Percentiles rank a stretch among this genome's conserved stretches.
Conservation (phyloP, 306 rosid species). For the Acmispon strigosus region DNA sequence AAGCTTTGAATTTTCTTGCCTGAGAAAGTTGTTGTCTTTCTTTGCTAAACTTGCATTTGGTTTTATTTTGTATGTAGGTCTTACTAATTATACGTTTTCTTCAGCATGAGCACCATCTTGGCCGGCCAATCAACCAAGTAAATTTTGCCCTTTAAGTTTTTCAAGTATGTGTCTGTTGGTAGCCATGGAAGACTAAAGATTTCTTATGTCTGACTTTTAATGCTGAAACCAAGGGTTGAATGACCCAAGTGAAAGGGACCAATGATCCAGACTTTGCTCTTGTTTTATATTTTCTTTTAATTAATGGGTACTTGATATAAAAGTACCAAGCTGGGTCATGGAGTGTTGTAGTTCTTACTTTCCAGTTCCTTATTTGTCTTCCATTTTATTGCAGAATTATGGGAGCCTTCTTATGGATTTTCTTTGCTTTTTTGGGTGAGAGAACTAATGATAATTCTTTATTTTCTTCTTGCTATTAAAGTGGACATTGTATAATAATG, state of each 20-base stretch:
- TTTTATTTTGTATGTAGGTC: slow-evolving; percentile 44
- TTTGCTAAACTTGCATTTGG: slow-evolving; percentile 2
- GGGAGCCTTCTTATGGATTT: slow-evolving; percentile 92
- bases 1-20: not conserved
- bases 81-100: slow-evolving; percentile 83
- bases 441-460: slow-evolving; percentile 2
- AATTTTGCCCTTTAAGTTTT: slow-evolving; percentile 12
- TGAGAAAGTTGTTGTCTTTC: not conserved
- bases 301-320: not conserved
- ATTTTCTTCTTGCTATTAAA: slow-evolving; percentile 16
- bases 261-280: not conserved
- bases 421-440: slow-evolving; percentile 95
- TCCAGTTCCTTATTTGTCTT: not conserved
- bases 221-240: not conserved
- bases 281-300: not conserved
- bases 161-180: slow-evolving; percentile 3
- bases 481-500: not conserved
- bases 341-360: not conserved
- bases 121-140: slow-evolving; percentile 90
- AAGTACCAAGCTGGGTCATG: not conserved
- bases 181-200: not conserved
- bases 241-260: slow-evolving; percentile 1
- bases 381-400: slow-evolving; percentile 61
- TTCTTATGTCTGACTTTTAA: not conserved
- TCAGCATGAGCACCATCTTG: slow-evolving; percentile 97